These are phyloP conservation scores for Orbilia javanica DNA, from an alignment of 2,329 filamentous ascomycete species.

Conservation along the genomic window DNA sequence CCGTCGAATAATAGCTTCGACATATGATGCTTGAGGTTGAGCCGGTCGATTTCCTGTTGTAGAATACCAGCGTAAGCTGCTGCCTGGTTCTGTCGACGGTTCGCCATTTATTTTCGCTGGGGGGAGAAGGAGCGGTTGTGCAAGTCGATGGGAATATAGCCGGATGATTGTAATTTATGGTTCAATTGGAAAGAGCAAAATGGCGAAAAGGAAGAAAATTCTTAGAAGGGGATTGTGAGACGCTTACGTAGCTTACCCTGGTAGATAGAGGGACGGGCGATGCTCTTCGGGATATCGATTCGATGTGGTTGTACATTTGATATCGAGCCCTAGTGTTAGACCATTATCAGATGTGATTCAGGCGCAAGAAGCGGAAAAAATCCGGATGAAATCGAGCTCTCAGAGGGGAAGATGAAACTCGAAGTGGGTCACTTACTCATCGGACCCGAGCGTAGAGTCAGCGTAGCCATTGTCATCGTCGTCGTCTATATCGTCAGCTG, in stretches of 20 bases:
- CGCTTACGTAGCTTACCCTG: constrained; percentile 51
- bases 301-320: constrained; percentile 50
- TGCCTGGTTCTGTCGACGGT: constrained; percentile 37
- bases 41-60: constrained; percentile 57
- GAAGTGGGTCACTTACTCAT: constrained; percentile 45
- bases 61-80: constrained; percentile 50
- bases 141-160: constrained; percentile 46
- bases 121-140: constrained; percentile 3
- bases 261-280: constrained; percentile 50
- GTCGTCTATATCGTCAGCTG: constrained; percentile 57
- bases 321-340: constrained; percentile 52
- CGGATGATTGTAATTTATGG: constrained; percentile 45
- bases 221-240: constrained; percentile 21
- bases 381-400: constrained; percentile 31
- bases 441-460: constrained; percentile 56
- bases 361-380: constrained; percentile 32
- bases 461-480: constrained; percentile 54
- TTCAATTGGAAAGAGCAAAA: constrained; percentile 38
- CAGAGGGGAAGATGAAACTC: constrained; percentile 5
- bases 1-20: constrained; percentile 54
- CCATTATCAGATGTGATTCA: constrained; percentile 31
- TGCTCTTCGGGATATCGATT: constrained; percentile 53
- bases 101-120: constrained; percentile 29
- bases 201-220: background rate
- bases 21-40: constrained; percentile 57